Conservation (phyloP, 2,329 filamentous ascomycete genomes). For the Fusarium sp. region DNA sequence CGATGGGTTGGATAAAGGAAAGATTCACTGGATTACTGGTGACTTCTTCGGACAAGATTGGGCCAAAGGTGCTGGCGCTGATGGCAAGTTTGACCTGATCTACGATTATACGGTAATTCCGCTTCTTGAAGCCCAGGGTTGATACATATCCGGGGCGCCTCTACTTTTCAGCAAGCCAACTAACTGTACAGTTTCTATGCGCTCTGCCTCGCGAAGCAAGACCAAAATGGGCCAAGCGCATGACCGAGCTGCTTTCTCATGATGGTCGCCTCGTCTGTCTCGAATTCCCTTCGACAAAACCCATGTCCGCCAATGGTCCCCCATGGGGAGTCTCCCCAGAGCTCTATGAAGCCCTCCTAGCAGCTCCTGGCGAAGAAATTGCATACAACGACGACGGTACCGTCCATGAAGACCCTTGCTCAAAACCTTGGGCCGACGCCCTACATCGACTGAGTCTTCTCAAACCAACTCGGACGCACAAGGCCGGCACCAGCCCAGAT, state of each 20-base stretch:
- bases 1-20: conserved; percentile 56
- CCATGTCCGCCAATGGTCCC: conserved; percentile 71
- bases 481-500: conserved; percentile 55
- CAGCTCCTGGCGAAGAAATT: conserved; percentile 73
- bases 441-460: conserved; percentile 59
- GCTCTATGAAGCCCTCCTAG: conserved; percentile 77
- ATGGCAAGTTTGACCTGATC: conserved; percentile 70
- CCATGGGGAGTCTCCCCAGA: conserved; percentile 76
- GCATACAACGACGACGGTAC: conserved; percentile 62
- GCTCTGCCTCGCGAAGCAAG: conserved; percentile 66
- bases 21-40: conserved; percentile 64
- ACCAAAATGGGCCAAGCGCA: conserved; percentile 63
- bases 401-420: conserved; percentile 52
- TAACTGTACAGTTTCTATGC: conserved; percentile 65
- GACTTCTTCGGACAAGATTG: conserved; percentile 75
- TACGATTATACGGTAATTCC: conserved; percentile 69
- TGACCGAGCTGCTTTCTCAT: conserved; percentile 59
- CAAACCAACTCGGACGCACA: conserved; percentile 62
- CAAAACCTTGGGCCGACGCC: conserved; percentile 52
- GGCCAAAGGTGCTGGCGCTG: conserved; percentile 54
- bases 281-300: conserved; percentile 82
- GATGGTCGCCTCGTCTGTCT: conserved; percentile 69
- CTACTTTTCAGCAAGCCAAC: conserved; percentile 13
- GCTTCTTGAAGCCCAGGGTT: background rate
- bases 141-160: background rate